Base-by-base conservation (phyloP, 371 early-diverging fungal genomes). In the Fennellomyces sp. region DNA sequence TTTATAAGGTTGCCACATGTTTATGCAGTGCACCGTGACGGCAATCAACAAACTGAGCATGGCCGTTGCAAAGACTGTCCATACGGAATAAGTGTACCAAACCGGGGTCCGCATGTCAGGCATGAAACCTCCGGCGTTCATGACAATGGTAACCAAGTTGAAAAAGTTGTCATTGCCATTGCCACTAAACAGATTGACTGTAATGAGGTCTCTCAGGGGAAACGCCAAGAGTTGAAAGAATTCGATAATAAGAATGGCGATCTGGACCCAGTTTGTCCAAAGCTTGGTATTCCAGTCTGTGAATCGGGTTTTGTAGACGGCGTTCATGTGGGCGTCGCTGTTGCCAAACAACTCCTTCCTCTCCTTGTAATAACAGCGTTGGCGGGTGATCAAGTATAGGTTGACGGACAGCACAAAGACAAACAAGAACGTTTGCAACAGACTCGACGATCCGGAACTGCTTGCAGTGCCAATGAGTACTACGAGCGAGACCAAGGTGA, bases 201-300 rank as follows among this genome's bases (percentile, higher is more conserved):
- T 70, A 59, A 85, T 75, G 30, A 85, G 64, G 52, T 83, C 86
- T 25, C 84, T 66, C 1, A 85, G 63, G 0, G 84, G 86, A 38
- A 85, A 85, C 0, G 82, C 75, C 56, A 85, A 68, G 0, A 83
- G 62, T 48, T 85, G 86, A 47, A 85, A 72, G 41, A 85, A 82
- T 39, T 85, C 86, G n/a, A 85, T 82, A 31, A 83, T 60, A 0
- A 85, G 66, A 48, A 85, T 83, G 11, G 73, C 75, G 23, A 85
- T 70, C 52, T 85, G 84, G 5, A 85, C 68, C 72, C 84, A 85
- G 51, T 85, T 85, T 25, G 81, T 78, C 73, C 75, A 77, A 65
- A 73, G 65, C 21, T 65, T 62, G 19, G 59, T 42, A 52, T 82
- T 68, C 80, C 82, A 77, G 27, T 68, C 70, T 0, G 68, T 60